Evolutionary conservation across 1,284 basidiomycete species (phyloP).

Genomic region (Tetrapyrgos nigripes): DNA sequence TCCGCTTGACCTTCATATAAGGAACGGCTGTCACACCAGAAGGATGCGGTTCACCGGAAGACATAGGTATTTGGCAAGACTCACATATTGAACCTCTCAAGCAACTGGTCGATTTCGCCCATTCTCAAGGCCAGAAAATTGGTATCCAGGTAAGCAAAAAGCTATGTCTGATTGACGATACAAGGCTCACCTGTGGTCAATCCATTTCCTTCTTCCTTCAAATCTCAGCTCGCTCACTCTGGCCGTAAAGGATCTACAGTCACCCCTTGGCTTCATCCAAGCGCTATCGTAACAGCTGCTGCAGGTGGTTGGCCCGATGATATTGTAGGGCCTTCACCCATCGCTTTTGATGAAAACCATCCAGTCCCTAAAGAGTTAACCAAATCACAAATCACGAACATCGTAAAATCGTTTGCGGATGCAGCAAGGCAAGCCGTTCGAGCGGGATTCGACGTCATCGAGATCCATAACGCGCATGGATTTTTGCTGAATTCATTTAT

Average conservation of each 20-base stretch:
- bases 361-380: slow-evolving; percentile 8
- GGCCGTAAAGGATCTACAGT: slow-evolving; percentile 74
- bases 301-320: slow-evolving; percentile 2
- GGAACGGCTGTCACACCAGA: slow-evolving; percentile 66
- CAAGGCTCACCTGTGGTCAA: neutral
- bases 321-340: too few relatives aligned
- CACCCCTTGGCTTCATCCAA: slow-evolving; percentile 61
- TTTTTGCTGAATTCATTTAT: slow-evolving; percentile 54
- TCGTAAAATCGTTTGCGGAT: slow-evolving; percentile 60
- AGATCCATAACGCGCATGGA: slow-evolving; percentile 61
- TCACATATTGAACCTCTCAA: slow-evolving; percentile 73
- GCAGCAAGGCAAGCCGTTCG: slow-evolving; percentile 53
- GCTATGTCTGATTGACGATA: too few relatives aligned
- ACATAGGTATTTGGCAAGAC: slow-evolving; percentile 78
- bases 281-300: neutral
- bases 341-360: slow-evolving; percentile 1
- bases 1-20: too few relatives aligned
- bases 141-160: slow-evolving; percentile 61
- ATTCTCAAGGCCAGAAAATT: too few relatives aligned
- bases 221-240: slow-evolving; percentile 75
- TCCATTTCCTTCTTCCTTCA: neutral
- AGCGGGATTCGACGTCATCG: too few relatives aligned
- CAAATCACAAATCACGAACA: slow-evolving; percentile 55
- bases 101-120: slow-evolving; percentile 79
- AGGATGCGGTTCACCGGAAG: slow-evolving; percentile 55